Percentiles rank a stretch among this genome's conserved stretches.
phyloP scores from a whole-genome alignment of 305 asterid genomes.

The Andrographis paniculata region DNA sequence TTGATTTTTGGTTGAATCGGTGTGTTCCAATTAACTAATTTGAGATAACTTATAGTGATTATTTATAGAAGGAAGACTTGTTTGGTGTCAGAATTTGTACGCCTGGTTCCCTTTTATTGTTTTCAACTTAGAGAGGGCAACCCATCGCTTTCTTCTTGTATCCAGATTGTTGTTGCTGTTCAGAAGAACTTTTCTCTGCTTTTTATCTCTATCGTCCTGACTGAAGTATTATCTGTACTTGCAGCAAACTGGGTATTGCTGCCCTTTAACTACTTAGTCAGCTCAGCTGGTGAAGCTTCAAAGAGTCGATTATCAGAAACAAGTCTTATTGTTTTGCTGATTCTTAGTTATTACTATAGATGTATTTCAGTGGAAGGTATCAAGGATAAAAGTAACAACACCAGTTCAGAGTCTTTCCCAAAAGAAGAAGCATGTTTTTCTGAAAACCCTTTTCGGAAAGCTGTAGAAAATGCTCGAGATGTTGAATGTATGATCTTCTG shows the following conservation, averaged over 20 bases:
- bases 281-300: constrained; percentile 67
- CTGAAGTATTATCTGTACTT: constrained; percentile 20
- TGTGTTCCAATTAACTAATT: not conserved
- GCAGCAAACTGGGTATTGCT: constrained; percentile 82
- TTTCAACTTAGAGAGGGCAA: too few relatives aligned
- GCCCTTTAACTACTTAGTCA: constrained; percentile 68
- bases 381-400: constrained; percentile 44
- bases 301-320: constrained; percentile 68
- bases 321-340: constrained; percentile 75
- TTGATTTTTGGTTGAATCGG: not conserved
- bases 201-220: not conserved
- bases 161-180: not conserved
- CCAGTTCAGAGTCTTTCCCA: constrained; percentile 37
- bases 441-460: constrained; percentile 82
- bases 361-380: constrained; percentile 41
- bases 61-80: not conserved
- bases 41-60: not conserved
- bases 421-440: constrained; percentile 60
- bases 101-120: too few relatives aligned
- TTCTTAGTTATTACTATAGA: constrained; percentile 67
- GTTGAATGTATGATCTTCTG: constrained; percentile 55
- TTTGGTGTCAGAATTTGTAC: not conserved
- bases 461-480: constrained; percentile 75
- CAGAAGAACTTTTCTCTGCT: constrained; percentile 7
- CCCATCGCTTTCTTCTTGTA: too few relatives aligned